Percentiles rank a stretch among this genome's conserved stretches.
Conservation (phyloP, 805 yeast species). For the Zygotorulaspora danielsina region DNA sequence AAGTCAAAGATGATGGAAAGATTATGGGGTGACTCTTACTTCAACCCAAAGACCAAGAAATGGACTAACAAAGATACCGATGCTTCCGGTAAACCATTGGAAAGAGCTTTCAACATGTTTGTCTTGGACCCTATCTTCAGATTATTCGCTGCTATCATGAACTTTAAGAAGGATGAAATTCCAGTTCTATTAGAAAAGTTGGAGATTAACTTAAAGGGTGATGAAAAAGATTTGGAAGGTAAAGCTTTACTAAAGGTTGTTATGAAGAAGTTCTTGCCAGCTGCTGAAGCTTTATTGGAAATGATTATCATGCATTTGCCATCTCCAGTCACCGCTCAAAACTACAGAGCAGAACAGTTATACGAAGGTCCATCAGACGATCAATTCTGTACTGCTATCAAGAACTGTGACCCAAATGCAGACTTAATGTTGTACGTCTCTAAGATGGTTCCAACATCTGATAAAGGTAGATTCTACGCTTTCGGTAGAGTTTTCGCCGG, state of each 20-base stretch:
- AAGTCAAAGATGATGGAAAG: slow-evolving; percentile 96
- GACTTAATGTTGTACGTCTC: slow-evolving; percentile 99
- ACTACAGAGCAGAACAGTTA: slow-evolving; percentile 97
- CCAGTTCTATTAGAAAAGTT: slow-evolving; percentile 88
- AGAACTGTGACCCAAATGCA: slow-evolving; percentile 97
- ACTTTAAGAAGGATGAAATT: slow-evolving; percentile 97
- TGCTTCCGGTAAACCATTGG: slow-evolving; percentile 91
- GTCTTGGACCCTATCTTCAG: slow-evolving; percentile 98
- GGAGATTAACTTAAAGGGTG: slow-evolving; percentile 89
- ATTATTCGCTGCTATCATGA: slow-evolving; percentile 94
- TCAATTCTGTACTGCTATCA: slow-evolving; percentile 84
- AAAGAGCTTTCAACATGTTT: slow-evolving; percentile 99
- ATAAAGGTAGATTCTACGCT: slow-evolving; percentile 99
- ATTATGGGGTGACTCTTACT: slow-evolving; percentile 99
- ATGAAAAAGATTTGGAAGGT: slow-evolving; percentile 98
- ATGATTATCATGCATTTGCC: slow-evolving; percentile 98
- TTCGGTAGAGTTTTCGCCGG: slow-evolving; percentile 99
- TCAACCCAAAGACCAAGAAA: slow-evolving; percentile 99
- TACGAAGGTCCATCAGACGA: slow-evolving; percentile 99
- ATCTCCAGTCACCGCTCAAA: slow-evolving; percentile 99
- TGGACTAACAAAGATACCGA: slow-evolving; percentile 96
- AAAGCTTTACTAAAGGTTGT: slow-evolving; percentile 97
- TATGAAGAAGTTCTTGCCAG: slow-evolving; percentile 99
- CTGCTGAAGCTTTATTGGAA: slow-evolving; percentile 98
- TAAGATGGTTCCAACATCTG: slow-evolving; percentile 99